A percentile compares a stretch with the other conserved stretches of the same genome.
phyloP scores from a whole-genome alignment of 495 filamentous ascomycete genomes.

The Aspergillus sclerotiicarbonarius region DNA sequence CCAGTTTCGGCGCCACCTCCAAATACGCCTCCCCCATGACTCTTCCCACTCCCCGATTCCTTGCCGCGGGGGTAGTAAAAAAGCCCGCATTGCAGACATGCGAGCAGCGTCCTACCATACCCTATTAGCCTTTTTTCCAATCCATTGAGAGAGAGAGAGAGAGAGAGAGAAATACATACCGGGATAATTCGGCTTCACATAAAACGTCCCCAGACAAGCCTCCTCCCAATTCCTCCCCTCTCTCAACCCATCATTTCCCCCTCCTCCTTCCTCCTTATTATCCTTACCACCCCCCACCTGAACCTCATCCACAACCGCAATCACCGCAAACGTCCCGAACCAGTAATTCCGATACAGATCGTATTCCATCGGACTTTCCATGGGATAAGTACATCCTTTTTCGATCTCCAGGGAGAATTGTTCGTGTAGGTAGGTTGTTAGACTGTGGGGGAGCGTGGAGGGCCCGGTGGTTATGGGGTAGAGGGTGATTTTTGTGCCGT shows the following conservation, averaged over 20 bases:
- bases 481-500: constrained; percentile 78
- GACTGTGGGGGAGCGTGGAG: constrained; percentile 47
- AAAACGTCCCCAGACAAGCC: constrained; percentile 89
- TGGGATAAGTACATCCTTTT: constrained; percentile 89
- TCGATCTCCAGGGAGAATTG: constrained; percentile 89
- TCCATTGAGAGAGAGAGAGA: constrained; percentile 5
- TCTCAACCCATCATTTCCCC: constrained; percentile 21
- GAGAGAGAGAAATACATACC: constrained; percentile 59
- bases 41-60: constrained; percentile 84
- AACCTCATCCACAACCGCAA: constrained; percentile 63
- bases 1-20: constrained; percentile 86
- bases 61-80: constrained; percentile 76
- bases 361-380: constrained; percentile 69
- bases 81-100: constrained; percentile 97
- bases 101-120: constrained; percentile 43
- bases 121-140: constrained; percentile 16
- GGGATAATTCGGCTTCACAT: constrained; percentile 98
- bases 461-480: constrained; percentile 70
- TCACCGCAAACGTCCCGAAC: constrained; percentile 80
- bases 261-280: constrained; percentile 50
- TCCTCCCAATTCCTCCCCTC: constrained; percentile 72
- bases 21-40: constrained; percentile 91
- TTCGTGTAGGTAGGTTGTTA: constrained; percentile 67
- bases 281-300: constrained; percentile 29
- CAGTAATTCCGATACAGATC: constrained; percentile 81